Conservation (phyloP, 768 basidiomycete species). For the Phylloporus sp. region DNA sequence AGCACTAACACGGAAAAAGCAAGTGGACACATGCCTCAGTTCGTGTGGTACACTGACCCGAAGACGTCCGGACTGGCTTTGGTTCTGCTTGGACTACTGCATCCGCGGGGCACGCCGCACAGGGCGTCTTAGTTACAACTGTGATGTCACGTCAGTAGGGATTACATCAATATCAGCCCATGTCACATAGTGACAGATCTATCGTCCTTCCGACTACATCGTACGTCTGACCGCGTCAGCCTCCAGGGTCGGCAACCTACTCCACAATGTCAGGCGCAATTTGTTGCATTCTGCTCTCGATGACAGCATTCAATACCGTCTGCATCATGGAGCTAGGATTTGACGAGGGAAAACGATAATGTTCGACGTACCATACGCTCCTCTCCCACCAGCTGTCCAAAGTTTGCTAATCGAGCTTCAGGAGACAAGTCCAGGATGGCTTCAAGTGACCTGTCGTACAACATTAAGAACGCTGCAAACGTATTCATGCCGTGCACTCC, state of each 20-base stretch:
- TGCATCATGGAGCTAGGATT: slow-evolving; percentile 17
- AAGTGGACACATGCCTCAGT: slow-evolving; percentile 7
- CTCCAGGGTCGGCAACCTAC: slow-evolving; percentile 10
- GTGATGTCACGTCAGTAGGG: slow-evolving; percentile 25
- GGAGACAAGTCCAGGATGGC: slow-evolving; percentile 50
- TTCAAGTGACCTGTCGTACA: slow-evolving; percentile 49
- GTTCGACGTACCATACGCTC: slow-evolving; percentile 47
- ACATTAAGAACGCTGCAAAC: slow-evolving; percentile 62
- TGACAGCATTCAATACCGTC: slow-evolving; percentile 34
- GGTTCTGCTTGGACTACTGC: slow-evolving; percentile 20
- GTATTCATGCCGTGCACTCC: slow-evolving; percentile 59
- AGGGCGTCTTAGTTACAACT: slow-evolving; percentile 22
- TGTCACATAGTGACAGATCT: slow-evolving; percentile 7
- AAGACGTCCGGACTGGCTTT: slow-evolving; percentile 10
- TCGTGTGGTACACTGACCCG: slow-evolving; percentile 3
- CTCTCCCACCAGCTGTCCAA: slow-evolving; percentile 43
- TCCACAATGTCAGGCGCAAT: slow-evolving; percentile 17
- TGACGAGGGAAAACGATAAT: not conserved
- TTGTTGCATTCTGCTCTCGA: slow-evolving; percentile 32
- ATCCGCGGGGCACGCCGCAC: slow-evolving; percentile 14
- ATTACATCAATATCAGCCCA: slow-evolving; percentile 25
- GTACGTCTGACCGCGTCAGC: slow-evolving; percentile 10
- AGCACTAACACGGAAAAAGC: slow-evolving; percentile 1
- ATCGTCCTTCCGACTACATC: slow-evolving; percentile 1
- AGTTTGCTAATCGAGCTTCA: slow-evolving; percentile 43